A percentile compares a stretch with the other conserved stretches of the same genome.
Conservation (phyloP, 2,329 filamentous ascomycete species). For the Pseudogymnoascus sp. region DNA sequence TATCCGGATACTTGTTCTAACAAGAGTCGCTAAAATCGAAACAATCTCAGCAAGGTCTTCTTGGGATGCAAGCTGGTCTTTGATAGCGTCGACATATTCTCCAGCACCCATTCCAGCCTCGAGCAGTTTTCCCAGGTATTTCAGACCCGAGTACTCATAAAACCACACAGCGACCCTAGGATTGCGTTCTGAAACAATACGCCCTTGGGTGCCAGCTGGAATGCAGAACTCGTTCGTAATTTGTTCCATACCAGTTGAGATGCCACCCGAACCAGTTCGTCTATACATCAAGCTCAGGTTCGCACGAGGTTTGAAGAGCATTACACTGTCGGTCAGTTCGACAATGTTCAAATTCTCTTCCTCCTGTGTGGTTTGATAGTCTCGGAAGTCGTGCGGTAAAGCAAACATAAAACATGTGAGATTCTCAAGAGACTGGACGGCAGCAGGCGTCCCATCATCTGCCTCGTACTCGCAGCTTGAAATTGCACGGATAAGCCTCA, state of each 20-base stretch:
- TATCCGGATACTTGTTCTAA: constrained; percentile 37
- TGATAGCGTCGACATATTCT: constrained; percentile 37
- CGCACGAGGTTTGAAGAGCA: constrained; percentile 50
- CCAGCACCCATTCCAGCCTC: constrained; percentile 57
- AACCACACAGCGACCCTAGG: constrained; percentile 70
- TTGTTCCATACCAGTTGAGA: constrained; percentile 22
- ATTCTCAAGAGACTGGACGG: constrained; percentile 58
- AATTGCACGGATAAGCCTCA: constrained; percentile 63
- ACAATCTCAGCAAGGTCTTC: constrained; percentile 68
- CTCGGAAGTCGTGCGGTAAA: constrained; percentile 63
- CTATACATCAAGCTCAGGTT: constrained; percentile 13
- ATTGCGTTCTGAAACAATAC: constrained; percentile 69
- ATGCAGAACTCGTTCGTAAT: constrained; percentile 49
- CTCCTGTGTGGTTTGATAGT: constrained; percentile 72
- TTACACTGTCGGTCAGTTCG: constrained; percentile 54
- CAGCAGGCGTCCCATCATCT: constrained; percentile 34
- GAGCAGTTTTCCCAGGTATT: constrained; percentile 69
- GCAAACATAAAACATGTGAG: constrained; percentile 71
- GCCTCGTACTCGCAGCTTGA: constrained; percentile 39
- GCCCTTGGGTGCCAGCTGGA: constrained; percentile 57
- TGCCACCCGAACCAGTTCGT: constrained; percentile 7
- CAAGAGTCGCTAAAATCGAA: constrained; percentile 62
- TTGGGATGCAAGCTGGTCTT: constrained; percentile 40
- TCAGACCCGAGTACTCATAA: constrained; percentile 68
- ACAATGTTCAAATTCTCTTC: constrained; percentile 81